A percentile compares a stretch with the other conserved stretches of the same genome.
Evolutionary conservation across 352 stramenopile species (phyloP).

Genomic region (Phytophthora citricola): DNA sequence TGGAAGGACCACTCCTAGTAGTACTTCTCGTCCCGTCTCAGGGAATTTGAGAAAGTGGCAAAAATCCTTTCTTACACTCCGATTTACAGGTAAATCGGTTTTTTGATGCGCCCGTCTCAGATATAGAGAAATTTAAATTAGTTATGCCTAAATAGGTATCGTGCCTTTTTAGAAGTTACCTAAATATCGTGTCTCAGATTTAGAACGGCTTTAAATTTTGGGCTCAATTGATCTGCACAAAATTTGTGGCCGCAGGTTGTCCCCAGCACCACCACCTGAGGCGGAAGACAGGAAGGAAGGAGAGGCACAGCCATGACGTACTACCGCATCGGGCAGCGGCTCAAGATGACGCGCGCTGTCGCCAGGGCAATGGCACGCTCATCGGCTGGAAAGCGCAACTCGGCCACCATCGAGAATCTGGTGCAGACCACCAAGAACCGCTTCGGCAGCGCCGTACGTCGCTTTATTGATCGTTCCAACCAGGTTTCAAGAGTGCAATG

Average conservation of each 20-base stretch:
- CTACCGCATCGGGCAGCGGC: constrained; percentile 67
- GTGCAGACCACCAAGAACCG: constrained; percentile 69
- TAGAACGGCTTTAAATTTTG: too few relatives aligned
- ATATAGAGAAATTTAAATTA: too few relatives aligned
- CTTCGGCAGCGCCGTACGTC: constrained; percentile 70
- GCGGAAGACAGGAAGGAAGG: constrained; percentile 12
- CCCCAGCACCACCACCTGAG: constrained; percentile 11
- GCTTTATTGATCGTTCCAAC: constrained; percentile 3
- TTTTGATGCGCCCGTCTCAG: too few relatives aligned
- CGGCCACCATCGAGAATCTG: constrained; percentile 61
- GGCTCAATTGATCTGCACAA: neutral
- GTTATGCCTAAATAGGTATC: too few relatives aligned
- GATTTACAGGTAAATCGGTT: too few relatives aligned
- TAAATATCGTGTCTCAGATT: too few relatives aligned
- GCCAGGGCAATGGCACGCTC: constrained; percentile 69
- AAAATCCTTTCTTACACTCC: too few relatives aligned
- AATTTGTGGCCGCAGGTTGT: constrained; percentile 5
- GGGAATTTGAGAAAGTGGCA: too few relatives aligned
- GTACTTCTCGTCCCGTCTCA: too few relatives aligned
- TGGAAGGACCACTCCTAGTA: too few relatives aligned
- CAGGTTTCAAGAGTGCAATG: neutral
- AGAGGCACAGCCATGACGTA: constrained; percentile 58
- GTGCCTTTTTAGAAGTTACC: too few relatives aligned
- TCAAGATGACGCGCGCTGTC: constrained; percentile 72
- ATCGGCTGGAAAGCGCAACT: constrained; percentile 51